Base-by-base conservation (phyloP, 257 asterid species). In the Eucommia ulmoides region DNA sequence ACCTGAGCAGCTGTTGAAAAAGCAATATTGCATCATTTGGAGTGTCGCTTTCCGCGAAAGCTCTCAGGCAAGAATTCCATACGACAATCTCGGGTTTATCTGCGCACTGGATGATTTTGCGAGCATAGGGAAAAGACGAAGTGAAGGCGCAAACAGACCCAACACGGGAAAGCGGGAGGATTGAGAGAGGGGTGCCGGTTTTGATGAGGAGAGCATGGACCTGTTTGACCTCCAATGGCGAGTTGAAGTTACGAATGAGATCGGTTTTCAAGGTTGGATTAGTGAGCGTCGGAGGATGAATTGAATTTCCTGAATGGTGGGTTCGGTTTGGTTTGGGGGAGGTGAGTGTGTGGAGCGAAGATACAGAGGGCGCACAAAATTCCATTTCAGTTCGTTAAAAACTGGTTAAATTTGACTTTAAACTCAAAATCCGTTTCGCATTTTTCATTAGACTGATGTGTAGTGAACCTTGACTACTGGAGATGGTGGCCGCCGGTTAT, bases 131-230 rank as follows among this genome's bases (percentile, higher is more conserved):
- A 54, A 83, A 83, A 51, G 67, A 54, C 1, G 80, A 69, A 21
- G 91, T 70, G 22, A 83, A 72, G 23, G 82, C 91, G 53, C 94
- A 80, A 33, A 80, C 64, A 0, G 80, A 77, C 55, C 87, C 82
- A 41, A 74, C 80, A 14, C 62, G 76, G 24, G 81, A 23, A 50
- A 73, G 73, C 29, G 78, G 78, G 66, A 83, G 74, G 19, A 41
- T 33, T 3, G 82, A 70, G 47, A 70, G 77, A 20, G 87, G 70
- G 12, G 58, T 48, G 41, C 69, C 53, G 8, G 76, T 51, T 63
- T 77, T 83, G 51, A 80, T 46, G 48, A 74, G 45, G 58, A 54
- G 62, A 22, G 75, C 57, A 49, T 77, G 84, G 42, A 62, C 57
- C 65, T 74, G 71, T 61, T 74, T 74, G 59, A 82, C 79, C 72